These are phyloP conservation scores for Buxus sempervirens DNA, from an alignment of 164 flowering plant genomes.

Conservation along the genomic window DNA sequence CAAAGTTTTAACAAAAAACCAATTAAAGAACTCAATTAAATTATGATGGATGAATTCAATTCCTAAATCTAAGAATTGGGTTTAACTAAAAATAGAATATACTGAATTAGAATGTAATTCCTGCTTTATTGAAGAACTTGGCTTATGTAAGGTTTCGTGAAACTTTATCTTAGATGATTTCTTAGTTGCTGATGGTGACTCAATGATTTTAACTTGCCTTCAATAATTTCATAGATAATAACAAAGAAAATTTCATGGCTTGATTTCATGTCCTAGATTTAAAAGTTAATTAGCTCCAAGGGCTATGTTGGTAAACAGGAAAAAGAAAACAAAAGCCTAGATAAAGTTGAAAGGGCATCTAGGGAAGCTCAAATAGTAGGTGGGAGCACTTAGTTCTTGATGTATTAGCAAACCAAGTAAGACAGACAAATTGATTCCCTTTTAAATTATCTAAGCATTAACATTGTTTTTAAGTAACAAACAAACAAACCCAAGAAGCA, in stretches of 20 bases:
- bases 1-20: no score
- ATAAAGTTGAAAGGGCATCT: background rate
- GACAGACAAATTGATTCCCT: conserved; percentile 10
- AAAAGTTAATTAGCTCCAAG: background rate
- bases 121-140: background rate
- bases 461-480: background rate
- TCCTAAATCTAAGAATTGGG: no score
- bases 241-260: background rate
- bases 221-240: background rate
- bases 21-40: background rate
- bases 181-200: no score
- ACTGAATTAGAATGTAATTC: background rate
- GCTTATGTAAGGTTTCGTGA: background rate
- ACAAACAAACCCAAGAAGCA: background rate
- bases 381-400: background rate
- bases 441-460: conserved; percentile 6
- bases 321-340: background rate
- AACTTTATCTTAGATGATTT: no score
- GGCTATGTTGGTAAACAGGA: no score
- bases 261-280: background rate
- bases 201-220: no score
- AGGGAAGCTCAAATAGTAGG: background rate
- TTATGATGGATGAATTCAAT: no score
- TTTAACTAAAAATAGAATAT: no score
- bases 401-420: conserved; percentile 7